Percentiles rank a stretch among this genome's conserved stretches.
Conservation (phyloP, 805 yeast species). For the Candida maesae region DNA sequence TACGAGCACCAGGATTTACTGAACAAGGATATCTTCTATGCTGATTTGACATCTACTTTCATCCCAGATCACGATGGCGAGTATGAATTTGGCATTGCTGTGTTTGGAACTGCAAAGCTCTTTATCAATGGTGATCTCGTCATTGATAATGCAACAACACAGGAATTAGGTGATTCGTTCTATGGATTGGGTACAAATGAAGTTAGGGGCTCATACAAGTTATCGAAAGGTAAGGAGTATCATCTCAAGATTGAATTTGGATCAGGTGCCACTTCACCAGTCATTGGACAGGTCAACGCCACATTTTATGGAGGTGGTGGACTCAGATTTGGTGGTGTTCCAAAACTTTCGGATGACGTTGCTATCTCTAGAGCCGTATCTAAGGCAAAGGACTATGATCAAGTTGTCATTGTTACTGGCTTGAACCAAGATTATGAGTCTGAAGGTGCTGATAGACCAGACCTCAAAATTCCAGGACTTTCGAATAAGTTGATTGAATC, state of each 20-base stretch:
- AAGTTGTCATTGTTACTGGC: conserved; percentile 50
- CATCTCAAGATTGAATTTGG: conserved; percentile 46
- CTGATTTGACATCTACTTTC: conserved; percentile 40
- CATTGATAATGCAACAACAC: conserved; percentile 51
- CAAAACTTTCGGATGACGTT: conserved; percentile 24
- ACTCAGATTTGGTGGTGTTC: conserved; percentile 29
- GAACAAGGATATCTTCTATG: conserved; percentile 34
- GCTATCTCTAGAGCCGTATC: conserved; percentile 38
- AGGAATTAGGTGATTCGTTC: conserved; percentile 46
- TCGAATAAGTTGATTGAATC: conserved; percentile 43
- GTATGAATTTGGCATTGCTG: conserved; percentile 49
- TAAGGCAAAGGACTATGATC: conserved; percentile 45
- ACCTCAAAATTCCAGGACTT: conserved; percentile 48
- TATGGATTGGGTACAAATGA: conserved; percentile 53
- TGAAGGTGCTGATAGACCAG: conserved; percentile 53
- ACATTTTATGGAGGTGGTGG: conserved; percentile 36
- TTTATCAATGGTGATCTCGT: conserved; percentile 48
- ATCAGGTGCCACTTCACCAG: conserved; percentile 36
- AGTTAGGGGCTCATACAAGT: conserved; percentile 32
- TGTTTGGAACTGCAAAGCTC: conserved; percentile 51
- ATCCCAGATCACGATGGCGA: conserved; percentile 42
- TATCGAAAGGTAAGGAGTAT: conserved; percentile 42
- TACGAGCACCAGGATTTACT: conserved; percentile 23
- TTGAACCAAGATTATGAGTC: conserved; percentile 53
- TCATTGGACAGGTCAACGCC: conserved; percentile 13